Evolutionary conservation across 106 monocot genomes (phyloP).

Genomic region (Agapanthus africanus): DNA sequence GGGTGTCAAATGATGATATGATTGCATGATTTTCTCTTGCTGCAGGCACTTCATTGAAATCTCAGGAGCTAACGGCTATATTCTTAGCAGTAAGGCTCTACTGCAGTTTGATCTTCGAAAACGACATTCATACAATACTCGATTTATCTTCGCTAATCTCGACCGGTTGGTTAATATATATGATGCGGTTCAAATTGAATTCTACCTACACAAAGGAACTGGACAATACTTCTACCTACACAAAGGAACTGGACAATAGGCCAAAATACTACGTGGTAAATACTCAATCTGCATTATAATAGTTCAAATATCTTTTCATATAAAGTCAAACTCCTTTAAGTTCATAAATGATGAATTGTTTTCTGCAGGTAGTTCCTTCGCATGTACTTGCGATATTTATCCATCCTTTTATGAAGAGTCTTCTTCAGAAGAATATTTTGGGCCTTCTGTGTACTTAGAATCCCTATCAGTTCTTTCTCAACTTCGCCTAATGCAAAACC

Average conservation of each 20-base stretch:
- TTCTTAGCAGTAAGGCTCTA: slow-evolving; percentile 36
- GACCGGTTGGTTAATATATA: slow-evolving; percentile 44
- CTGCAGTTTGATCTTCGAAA: slow-evolving; percentile 27
- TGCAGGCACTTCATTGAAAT: slow-evolving; percentile 44
- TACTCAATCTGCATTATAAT: not conserved
- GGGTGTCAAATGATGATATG: too few relatives aligned
- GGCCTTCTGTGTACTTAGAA: slow-evolving; percentile 50
- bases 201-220: slow-evolving; percentile 34
- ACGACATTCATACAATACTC: slow-evolving; percentile 35
- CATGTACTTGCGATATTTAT: slow-evolving; percentile 38
- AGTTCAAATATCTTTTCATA: not conserved
- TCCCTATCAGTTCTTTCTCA: slow-evolving; percentile 56
- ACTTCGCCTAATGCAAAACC: slow-evolving; percentile 57
- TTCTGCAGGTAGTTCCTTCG: slow-evolving; percentile 41
- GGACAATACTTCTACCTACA: too few relatives aligned
- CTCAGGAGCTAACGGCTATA: slow-evolving; percentile 42
- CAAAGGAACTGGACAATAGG: slow-evolving; percentile 39
- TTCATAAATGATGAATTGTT: not conserved
- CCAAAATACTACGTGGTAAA: slow-evolving; percentile 30
- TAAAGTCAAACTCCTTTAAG: not conserved
- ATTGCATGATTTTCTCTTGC: too few relatives aligned
- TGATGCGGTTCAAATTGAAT: slow-evolving; percentile 47
- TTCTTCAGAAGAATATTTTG: slow-evolving; percentile 21
- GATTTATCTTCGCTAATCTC: slow-evolving; percentile 29
- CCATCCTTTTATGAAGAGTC: slow-evolving; percentile 25